Evolutionary conservation across 345 rosid species (phyloP).

Genomic region (Syzygium aromaticum): DNA sequence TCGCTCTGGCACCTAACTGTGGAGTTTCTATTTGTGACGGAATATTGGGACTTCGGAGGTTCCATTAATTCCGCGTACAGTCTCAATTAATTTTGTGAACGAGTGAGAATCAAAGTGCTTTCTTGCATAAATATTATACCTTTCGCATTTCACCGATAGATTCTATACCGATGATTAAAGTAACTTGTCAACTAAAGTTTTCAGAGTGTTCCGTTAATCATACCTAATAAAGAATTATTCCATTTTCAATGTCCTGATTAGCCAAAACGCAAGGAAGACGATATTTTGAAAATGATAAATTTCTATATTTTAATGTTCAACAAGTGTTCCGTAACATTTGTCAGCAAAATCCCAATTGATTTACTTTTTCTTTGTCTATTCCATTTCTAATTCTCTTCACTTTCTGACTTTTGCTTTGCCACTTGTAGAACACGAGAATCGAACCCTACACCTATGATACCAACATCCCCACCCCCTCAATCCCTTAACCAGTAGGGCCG

Average conservation of each 20-base stretch:
- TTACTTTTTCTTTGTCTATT: too few relatives aligned
- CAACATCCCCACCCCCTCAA: too few relatives aligned
- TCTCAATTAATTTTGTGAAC: not conserved
- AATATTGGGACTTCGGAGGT: accelerated
- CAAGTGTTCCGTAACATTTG: not conserved
- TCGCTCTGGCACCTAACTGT: not conserved
- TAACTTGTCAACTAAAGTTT: too few relatives aligned
- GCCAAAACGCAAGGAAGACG: not conserved
- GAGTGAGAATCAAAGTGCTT: not conserved
- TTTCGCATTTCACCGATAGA: not conserved
- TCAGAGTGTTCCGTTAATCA: too few relatives aligned
- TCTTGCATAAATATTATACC: not conserved
- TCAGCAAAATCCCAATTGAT: not conserved
- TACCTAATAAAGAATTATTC: too few relatives aligned
- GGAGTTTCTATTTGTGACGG: not conserved
- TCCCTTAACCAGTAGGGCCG: too few relatives aligned
- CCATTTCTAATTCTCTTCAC: too few relatives aligned
- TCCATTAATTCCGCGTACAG: not conserved
- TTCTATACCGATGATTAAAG: not conserved
- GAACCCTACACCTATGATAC: too few relatives aligned
- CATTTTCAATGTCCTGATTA: too few relatives aligned
- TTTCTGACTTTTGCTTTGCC: too few relatives aligned
- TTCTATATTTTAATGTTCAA: not conserved
- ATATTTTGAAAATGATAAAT: not conserved
- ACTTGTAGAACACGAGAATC: too few relatives aligned